Percentiles rank a stretch among this genome's conserved stretches.
phyloP scores from a whole-genome alignment of 306 rosid genomes.

The Urtica urens region DNA sequence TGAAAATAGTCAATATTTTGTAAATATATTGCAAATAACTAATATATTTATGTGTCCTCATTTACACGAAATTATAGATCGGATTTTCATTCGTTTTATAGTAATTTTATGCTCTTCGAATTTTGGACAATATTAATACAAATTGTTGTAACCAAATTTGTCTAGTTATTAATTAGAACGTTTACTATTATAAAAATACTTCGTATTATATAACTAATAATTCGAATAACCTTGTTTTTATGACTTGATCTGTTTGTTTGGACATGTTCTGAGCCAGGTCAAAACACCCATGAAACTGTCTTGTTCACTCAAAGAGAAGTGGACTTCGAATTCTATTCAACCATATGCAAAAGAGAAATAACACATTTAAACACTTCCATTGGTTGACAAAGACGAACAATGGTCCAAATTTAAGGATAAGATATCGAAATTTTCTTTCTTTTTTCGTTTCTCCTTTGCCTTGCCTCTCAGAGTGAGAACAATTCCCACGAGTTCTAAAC shows the following conservation, averaged over 20 bases:
- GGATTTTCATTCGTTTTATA: too few species aligned
- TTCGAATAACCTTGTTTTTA: not conserved
- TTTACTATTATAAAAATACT: too few species aligned
- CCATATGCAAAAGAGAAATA: not conserved
- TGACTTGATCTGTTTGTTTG: not conserved
- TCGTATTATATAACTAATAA: too few species aligned
- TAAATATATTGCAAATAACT: too few species aligned
- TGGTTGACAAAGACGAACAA: not conserved
- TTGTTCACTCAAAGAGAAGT: not conserved
- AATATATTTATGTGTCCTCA: too few species aligned
- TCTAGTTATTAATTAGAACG: too few species aligned
- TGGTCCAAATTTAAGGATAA: conserved; percentile 13
- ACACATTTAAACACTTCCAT: not conserved
- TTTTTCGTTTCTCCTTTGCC: too few species aligned
- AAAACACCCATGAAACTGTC: not conserved
- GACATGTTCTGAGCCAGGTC: not conserved
- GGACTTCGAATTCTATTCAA: not conserved
- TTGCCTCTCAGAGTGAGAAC: conserved; percentile 7
- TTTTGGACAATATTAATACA: too few species aligned
- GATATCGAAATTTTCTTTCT: not conserved
- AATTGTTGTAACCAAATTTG: too few species aligned
- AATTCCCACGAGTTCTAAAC: conserved; percentile 12
- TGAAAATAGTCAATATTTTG: too few species aligned
- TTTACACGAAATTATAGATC: too few species aligned
- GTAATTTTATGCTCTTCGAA: too few species aligned